Conservation (phyloP, 2,329 filamentous ascomycete species). For the Claviceps sp. region DNA sequence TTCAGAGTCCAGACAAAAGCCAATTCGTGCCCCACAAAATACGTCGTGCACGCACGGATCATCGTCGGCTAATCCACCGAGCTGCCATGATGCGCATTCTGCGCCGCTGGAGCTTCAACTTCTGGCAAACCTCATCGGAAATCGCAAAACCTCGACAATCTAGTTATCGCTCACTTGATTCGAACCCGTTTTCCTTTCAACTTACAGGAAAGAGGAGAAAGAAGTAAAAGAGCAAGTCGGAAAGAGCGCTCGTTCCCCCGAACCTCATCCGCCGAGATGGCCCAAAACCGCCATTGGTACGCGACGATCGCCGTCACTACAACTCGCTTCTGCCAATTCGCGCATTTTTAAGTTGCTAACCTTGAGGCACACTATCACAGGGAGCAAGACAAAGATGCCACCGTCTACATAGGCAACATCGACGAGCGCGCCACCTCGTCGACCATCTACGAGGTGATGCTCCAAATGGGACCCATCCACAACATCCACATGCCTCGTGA, state of each 20-base stretch:
- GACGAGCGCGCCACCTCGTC: slow-evolving; percentile 89
- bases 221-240: neutral
- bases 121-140: neutral
- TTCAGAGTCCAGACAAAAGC: neutral
- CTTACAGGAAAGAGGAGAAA: neutral
- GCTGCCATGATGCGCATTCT: neutral
- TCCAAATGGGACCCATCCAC: slow-evolving; percentile 91
- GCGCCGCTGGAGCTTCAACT: neutral
- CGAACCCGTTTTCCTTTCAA: neutral
- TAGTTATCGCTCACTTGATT: neutral
- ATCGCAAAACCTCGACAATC: neutral
- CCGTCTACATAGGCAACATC: slow-evolving; percentile 95
- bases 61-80: slow-evolving; percentile 15
- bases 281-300: slow-evolving; percentile 62
- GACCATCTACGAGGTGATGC: slow-evolving; percentile 94
- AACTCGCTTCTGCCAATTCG: no score
- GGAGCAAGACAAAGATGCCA: slow-evolving; percentile 97
- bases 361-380: slow-evolving; percentile 26
- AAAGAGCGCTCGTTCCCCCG: neutral
- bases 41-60: slow-evolving; percentile 10
- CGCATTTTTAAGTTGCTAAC: neutral
- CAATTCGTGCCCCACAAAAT: slow-evolving; percentile 4
- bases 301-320: slow-evolving; percentile 8
- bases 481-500: slow-evolving; percentile 98
- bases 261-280: slow-evolving; percentile 36